Conservation (phyloP, 306 rosid genomes). For the Pyrus betulifolia region DNA sequence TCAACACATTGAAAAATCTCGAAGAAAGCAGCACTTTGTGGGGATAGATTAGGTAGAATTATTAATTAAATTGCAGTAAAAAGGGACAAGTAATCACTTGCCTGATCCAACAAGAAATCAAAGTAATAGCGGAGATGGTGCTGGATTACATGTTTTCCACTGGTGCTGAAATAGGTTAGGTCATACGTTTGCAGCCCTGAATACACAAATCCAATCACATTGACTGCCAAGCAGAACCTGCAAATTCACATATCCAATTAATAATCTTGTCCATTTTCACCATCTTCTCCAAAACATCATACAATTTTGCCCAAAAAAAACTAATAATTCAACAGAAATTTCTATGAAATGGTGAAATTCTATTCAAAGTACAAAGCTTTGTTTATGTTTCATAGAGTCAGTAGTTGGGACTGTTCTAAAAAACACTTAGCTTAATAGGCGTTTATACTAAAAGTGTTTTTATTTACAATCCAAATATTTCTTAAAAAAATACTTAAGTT, state of each 20-base stretch:
- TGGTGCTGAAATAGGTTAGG: constrained; percentile 29
- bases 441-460: too few species aligned
- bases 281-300: not conserved
- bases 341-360: not conserved
- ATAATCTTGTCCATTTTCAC: not conserved
- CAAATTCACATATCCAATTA: not conserved
- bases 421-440: too few species aligned
- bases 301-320: not conserved
- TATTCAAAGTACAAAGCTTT: not conserved
- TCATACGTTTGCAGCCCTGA: constrained; percentile 51
- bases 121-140: constrained; percentile 36
- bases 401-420: too few species aligned
- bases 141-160: constrained; percentile 33
- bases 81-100: constrained; percentile 8
- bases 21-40: not conserved
- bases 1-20: too few species aligned
- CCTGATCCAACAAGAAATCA: constrained; percentile 76
- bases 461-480: too few species aligned
- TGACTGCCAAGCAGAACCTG: constrained; percentile 54
- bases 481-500: too few species aligned
- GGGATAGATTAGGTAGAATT: constrained; percentile 18
- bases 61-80: not conserved
- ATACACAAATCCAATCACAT: constrained; percentile 61
- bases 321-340: not conserved
- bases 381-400: not conserved